Conservation (phyloP, 495 filamentous ascomycete species). For the Wilcoxina mikolae region DNA sequence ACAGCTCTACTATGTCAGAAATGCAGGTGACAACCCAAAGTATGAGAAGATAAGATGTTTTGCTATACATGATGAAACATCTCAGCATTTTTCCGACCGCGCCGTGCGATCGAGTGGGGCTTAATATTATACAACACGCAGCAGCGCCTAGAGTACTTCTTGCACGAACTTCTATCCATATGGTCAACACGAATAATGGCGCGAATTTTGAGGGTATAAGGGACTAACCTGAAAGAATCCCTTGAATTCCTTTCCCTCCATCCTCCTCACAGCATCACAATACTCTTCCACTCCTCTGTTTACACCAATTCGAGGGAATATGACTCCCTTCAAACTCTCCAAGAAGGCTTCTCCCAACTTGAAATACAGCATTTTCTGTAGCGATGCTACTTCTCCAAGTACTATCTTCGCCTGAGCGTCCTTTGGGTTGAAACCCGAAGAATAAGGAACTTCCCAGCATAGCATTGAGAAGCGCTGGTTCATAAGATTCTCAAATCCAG, state of each 20-base stretch:
- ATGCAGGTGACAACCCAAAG: no score
- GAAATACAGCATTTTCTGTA: constrained; percentile 74
- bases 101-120: no score
- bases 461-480: constrained; percentile 73
- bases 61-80: no score
- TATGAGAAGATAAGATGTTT: no score
- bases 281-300: constrained; percentile 4
- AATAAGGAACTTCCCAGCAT: constrained; percentile 70
- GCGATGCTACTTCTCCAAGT: constrained; percentile 61
- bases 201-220: neutral
- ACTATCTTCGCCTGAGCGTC: constrained; percentile 79
- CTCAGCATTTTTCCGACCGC: no score
- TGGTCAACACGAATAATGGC: neutral
- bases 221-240: constrained; percentile 32
- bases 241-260: constrained; percentile 37
- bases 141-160: neutral
- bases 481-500: constrained; percentile 86
- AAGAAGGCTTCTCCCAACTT: constrained; percentile 52
- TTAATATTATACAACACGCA: neutral
- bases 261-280: constrained; percentile 5
- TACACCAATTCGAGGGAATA: constrained; percentile 4
- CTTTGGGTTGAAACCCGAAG: constrained; percentile 58
- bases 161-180: constrained; percentile 5
- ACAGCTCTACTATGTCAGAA: no score
- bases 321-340: neutral